Evolutionary conservation across 768 basidiomycete species (phyloP), one percentile per base, ranked within the genome.

Genomic region (Podaxis sp.): DNA sequence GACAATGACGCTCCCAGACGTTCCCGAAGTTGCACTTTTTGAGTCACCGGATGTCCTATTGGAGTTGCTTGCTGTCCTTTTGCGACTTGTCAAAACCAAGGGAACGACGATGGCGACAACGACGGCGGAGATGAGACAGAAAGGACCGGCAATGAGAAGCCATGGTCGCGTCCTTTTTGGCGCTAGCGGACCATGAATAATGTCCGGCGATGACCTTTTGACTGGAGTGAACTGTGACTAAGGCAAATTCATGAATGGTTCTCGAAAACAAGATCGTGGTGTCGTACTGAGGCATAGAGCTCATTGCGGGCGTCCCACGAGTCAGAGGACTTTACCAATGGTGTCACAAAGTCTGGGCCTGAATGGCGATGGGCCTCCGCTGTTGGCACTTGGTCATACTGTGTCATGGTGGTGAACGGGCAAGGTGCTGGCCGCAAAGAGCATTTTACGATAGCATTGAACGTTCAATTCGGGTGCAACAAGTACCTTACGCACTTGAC

Each of bases 1-100:
- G 2, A 81, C 86, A 47, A 94, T 76, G 13, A 76, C 74, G 59
- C 83, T 89, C 11, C 93, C 93, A 60, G 84, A 79, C 21, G 76
- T 81, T 16, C 93, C 93, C 4, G 79, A 76, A 9, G 74, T 78
- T 11, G 60, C 64, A 55, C 0, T 11, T 71, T 64, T 40, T 61
- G 64, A 56, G 18, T 16, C 46, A 62, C 59, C 50, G 14, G 59
- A 37, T 23, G 65, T 28, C 21, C 56, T 52, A 47, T 44, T 44
- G n/a, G 44, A 38, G 16, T 60, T 42, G 47, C 55, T 40, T 27
- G 63, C 3, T 4, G 66, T 58, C 46, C 67, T 69, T 42, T 70
- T 72, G 46, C 63, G 65, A 16, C 70, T 58, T 21, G 61, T 65
- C 9, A 75, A 63, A 3, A 69, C 62, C 25, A 73, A 37, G 2